Evolutionary conservation across 2,329 filamentous ascomycete genomes (phyloP), one percentile per base, ranked within the genome.

Genomic region (Berkeleyomyces rouxiae): DNA sequence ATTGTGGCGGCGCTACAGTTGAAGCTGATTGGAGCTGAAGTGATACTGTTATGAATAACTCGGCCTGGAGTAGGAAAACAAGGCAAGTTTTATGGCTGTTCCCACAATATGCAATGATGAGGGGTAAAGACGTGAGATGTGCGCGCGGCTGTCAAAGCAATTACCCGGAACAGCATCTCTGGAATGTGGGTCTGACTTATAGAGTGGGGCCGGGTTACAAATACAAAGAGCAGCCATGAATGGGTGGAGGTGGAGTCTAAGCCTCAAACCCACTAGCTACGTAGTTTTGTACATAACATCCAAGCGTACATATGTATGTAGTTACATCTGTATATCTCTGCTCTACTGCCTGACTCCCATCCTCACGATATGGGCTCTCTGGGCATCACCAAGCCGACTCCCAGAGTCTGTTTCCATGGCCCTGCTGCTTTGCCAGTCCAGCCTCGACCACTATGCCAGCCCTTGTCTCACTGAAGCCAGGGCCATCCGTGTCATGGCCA

Each of bases 1-100:
- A 90, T 90, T 46, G 81, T 85, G 55, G 66, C 33, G 33, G 46
- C 23, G 42, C 33, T 33, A 36, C 40, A 36, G 58, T 36, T 44
- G 11, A 10, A 42, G 31, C n/a, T 59, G 13, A 36, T 33, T 16
- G 23, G 16, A 46, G 5, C 11, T 36, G 42, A 23, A 23, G 2
- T 23, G 23, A 23, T 23, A 23, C 23, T 59, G 9, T 44, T 10
- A 59, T 42, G 58, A n/a, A 59, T 43, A 47, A n/a, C 11, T 11
- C 46, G 13, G 23, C 39, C 16, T n/a, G 0, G 37, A 46, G 39
- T 16, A 11, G 7, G 23, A 13, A 47, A 59, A 47, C 7, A 59
- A 33, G 13, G 2, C 11, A 43, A 13, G 11, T 31, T 59, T 59
- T 13, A 3, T n/a, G 4, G 31, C 13, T 59, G 16, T 5, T 31